Evolutionary conservation across 116 monocot genomes (phyloP), one percentile per base, ranked within the genome.

Genomic region (Thalassia testudinum): DNA sequence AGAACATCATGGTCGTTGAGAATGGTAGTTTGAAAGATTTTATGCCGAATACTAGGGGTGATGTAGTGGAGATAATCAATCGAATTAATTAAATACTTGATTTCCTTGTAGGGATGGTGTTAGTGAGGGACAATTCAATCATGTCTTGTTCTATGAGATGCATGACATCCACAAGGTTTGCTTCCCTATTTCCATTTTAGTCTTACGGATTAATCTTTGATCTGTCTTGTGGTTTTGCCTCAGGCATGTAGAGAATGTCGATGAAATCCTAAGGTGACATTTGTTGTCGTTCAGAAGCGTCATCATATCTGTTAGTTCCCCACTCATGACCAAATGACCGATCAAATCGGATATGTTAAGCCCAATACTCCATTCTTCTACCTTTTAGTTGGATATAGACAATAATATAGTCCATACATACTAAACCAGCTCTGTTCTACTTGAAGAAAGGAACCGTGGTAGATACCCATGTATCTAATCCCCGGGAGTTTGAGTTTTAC

Each of bases 161-260:
- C 69, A 81, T 54, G 81, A 72, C 19, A 81, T 81, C 14, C 65
- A 75, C 24, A 81, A 76, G 62, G 81, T 75, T 23, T 24, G 22
- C 3, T 16, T 26, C 55, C 21, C 28, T 10, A 7, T 25, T 68
- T 34, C 38, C 38, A 38, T 5, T 13, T n/a, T 13, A 38, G 38
- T 38, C 13, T 3, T 14, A 26, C 26, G 16, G 17, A 21, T 51
- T 26, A 40, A 12, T 52, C 26, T 2, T 62, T 11, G 12, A 42
- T 28, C 3, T 37, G n/a, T n/a, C n/a, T n/a, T n/a, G n/a, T n/a
- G n/a, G n/a, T n/a, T n/a, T 23, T 24, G 22, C 3, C 12, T 26
- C 55, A 87, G 87, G 87, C 87, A 38, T 87, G 87, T 74, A 76
- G n/a, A n/a, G n/a, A n/a, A n/a, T n/a, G n/a, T n/a, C n/a, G n/a